A percentile compares a stretch with the other conserved stretches of the same genome.
phyloP scores from a whole-genome alignment of 1,284 basidiomycete genomes.

The Testicularia cyperi region DNA sequence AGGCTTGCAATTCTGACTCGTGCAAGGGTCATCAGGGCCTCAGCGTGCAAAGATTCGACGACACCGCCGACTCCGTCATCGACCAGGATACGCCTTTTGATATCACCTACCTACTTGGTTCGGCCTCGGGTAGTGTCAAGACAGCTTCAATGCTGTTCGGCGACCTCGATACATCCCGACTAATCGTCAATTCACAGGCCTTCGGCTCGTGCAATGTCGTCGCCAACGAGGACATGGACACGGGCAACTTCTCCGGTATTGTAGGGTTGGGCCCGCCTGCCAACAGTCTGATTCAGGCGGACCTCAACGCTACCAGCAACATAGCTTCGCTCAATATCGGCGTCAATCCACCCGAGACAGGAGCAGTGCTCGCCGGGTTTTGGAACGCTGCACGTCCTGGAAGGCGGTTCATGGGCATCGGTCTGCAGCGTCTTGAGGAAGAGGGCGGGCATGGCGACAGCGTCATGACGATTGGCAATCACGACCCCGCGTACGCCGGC shows the following conservation, averaged over 20 bases:
- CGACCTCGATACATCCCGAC: conserved; percentile 14
- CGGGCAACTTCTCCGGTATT: conserved; percentile 46
- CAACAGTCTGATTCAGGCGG: conserved; percentile 43
- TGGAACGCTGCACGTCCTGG: conserved; percentile 35
- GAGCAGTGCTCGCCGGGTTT: conserved; percentile 42
- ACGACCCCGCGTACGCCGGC: conserved; percentile 42
- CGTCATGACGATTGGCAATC: conserved; percentile 42
- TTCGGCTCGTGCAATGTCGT: conserved; percentile 41
- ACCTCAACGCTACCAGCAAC: conserved; percentile 35
- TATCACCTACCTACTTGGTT: conserved; percentile 46
- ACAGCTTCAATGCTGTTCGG: conserved; percentile 40
- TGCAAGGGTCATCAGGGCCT: conserved; percentile 30
- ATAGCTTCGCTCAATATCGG: conserved; percentile 21
- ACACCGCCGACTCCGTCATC: conserved; percentile 18
- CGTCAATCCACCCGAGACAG: conserved; percentile 26
- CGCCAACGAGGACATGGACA: conserved; percentile 35
- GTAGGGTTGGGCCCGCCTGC: conserved; percentile 49
- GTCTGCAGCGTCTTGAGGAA: conserved; percentile 47
- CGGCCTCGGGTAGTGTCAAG: conserved; percentile 37
- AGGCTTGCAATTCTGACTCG: conserved; percentile 33
- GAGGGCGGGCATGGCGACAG: conserved; percentile 50
- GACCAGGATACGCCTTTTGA: conserved; percentile 33
- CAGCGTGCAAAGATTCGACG: conserved; percentile 28
- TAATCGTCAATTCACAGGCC: conserved; percentile 41
- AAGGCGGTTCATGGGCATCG: conserved; percentile 43